Conservation (phyloP, 2,329 filamentous ascomycete genomes). For the Zymoseptoria pseudotritici region DNA sequence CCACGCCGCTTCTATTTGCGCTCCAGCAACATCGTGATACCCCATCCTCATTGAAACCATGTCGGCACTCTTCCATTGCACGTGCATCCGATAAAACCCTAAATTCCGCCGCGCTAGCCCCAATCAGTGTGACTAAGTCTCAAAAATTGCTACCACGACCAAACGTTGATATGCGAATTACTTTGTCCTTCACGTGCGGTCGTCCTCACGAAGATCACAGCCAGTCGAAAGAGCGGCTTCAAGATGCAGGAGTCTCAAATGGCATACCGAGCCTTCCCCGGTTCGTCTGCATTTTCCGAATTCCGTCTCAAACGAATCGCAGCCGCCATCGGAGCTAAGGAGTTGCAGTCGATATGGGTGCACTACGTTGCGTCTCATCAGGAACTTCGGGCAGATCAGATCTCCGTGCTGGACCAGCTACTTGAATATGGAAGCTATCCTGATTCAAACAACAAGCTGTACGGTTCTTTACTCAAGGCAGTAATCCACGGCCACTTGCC, state of each 20-base stretch:
- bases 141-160: background rate
- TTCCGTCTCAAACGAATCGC: slow-evolving; percentile 43
- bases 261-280: slow-evolving; percentile 41
- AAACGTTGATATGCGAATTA: background rate
- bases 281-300: slow-evolving; percentile 49
- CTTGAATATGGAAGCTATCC: slow-evolving; percentile 53
- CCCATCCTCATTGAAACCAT: background rate
- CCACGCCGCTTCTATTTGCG: background rate
- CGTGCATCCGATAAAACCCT: background rate
- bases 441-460: slow-evolving; percentile 38
- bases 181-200: background rate
- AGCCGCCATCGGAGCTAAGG: slow-evolving; percentile 38
- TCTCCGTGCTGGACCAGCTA: slow-evolving; percentile 50
- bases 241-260: slow-evolving; percentile 1
- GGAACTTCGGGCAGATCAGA: slow-evolving; percentile 38
- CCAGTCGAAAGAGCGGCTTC: background rate
- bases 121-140: background rate
- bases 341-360: slow-evolving; percentile 44
- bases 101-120: background rate
- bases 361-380: slow-evolving; percentile 43
- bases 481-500: slow-evolving; percentile 43
- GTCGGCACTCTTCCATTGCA: background rate
- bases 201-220: background rate
- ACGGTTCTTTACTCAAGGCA: slow-evolving; percentile 40
- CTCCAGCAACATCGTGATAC: background rate